These are phyloP conservation scores for Ilex aquifolium DNA, from an alignment of 257 asterid species.

Conservation along the genomic window DNA sequence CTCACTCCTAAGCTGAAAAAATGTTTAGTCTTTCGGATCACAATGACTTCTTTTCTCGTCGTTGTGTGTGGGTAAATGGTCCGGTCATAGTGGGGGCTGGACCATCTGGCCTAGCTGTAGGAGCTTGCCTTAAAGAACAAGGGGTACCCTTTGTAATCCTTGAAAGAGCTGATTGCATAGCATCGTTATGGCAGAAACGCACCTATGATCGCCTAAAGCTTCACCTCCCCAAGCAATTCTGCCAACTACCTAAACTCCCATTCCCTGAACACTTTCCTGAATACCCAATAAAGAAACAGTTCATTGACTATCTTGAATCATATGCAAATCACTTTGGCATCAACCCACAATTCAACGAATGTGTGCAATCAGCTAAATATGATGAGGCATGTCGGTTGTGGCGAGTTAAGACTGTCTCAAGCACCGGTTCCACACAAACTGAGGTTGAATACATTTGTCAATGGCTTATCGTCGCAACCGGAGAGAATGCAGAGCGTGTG, in stretches of 20 bases:
- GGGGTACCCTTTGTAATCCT: conserved; percentile 36
- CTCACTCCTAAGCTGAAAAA: neutral
- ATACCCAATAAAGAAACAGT: conserved; percentile 50
- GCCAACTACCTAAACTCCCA: conserved; percentile 54
- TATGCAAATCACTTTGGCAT: conserved; percentile 37
- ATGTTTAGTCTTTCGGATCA: conserved; percentile 34
- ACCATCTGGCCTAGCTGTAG: conserved; percentile 51
- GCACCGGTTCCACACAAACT: neutral
- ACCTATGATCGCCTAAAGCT: conserved; percentile 45
- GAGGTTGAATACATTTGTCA: conserved; percentile 67
- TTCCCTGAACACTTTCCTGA: conserved; percentile 58
- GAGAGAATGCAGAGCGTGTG: conserved; percentile 59
- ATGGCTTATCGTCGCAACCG: conserved; percentile 71
- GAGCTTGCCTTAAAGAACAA: conserved; percentile 34
- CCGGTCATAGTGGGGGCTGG: conserved; percentile 71
- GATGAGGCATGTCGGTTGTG: conserved; percentile 49
- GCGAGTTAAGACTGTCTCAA: conserved; percentile 40
- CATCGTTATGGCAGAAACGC: conserved; percentile 41
- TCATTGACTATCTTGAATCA: conserved; percentile 50
- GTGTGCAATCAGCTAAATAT: conserved; percentile 50
- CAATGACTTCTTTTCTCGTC: conserved; percentile 14
- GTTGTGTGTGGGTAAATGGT: conserved; percentile 61
- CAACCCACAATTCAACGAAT: conserved; percentile 48
- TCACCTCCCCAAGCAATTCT: conserved; percentile 46
- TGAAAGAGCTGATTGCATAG: conserved; percentile 44